A percentile compares a stretch with the other conserved stretches of the same genome.
phyloP scores from a whole-genome alignment of 2,329 filamentous ascomycete genomes.

The Pseudocercospora macadamiae region DNA sequence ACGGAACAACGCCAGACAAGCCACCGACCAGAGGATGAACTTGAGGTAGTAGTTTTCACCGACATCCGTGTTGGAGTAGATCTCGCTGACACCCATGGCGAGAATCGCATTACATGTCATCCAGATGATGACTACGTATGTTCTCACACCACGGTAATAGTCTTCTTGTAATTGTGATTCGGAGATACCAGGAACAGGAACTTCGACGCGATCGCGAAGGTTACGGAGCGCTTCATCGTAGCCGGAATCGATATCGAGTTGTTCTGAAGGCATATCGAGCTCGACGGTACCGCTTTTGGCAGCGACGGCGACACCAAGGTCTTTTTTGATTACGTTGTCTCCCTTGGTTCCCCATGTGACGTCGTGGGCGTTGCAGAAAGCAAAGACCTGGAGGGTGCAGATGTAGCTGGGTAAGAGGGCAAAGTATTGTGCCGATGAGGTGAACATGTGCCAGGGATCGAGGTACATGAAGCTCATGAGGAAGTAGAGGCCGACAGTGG shows the following conservation, averaged over 20 bases:
- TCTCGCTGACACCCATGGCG: conserved; percentile 89
- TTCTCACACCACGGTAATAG: conserved; percentile 95
- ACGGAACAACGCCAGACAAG: conserved; percentile 81
- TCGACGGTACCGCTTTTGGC: conserved; percentile 72
- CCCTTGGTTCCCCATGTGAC: conserved; percentile 99
- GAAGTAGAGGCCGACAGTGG: conserved; percentile 92
- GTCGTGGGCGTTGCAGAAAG: conserved; percentile 99
- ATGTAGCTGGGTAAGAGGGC: conserved; percentile 90
- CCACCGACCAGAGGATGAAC: conserved; percentile 92
- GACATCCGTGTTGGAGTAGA: conserved; percentile 72
- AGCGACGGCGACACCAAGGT: conserved; percentile 78
- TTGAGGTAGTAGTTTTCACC: conserved; percentile 86
- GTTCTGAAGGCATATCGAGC: conserved; percentile 95
- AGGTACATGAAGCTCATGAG: conserved; percentile 95
- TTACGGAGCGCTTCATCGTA: conserved; percentile 98
- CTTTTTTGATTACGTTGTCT: conserved; percentile 91
- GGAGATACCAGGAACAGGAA: conserved; percentile 62
- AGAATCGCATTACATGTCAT: conserved; percentile 89
- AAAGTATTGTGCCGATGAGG: conserved; percentile 88
- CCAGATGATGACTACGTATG: conserved; percentile 97
- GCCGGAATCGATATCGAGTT: conserved; percentile 95
- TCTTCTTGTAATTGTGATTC: conserved; percentile 93
- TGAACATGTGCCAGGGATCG: conserved; percentile 99
- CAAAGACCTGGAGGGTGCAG: conserved; percentile 96
- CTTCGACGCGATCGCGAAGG: conserved; percentile 88